Base-by-base conservation (phyloP, 768 basidiomycete species). In the Mycena belliarum region DNA sequence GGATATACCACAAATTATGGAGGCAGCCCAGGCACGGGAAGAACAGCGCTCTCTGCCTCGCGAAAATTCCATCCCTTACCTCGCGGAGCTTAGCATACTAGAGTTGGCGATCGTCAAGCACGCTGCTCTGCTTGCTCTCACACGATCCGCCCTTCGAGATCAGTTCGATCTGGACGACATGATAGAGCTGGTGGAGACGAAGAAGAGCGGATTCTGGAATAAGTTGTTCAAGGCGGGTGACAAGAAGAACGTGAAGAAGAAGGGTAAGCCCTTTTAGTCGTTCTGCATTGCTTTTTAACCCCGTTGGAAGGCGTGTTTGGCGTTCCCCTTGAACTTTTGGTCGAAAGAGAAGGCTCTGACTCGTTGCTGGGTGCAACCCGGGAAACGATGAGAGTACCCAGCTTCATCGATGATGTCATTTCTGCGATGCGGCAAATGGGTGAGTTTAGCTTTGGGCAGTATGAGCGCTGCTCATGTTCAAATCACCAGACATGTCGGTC, bases 401-500 rank as follows among this genome's bases (percentile, higher is more conserved):
- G 93, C 72, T 98, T 99, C 70, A 92, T 99, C 55, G 97, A 99
- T 70, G 97, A 99, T 68, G 93, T 97, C 57, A 86, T 99, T 44
- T 96, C 94, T 49, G 95, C 97, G 12, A 98, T 99, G 97, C 82
- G 91, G 69, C 95, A 98, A 72, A 98, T 98, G 97, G 96, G 96
- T 97, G 55, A 62, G 89, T 75, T 18, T 10, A 15, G 10, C 38
- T 15, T 23, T n/a, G n/a, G n/a, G n/a, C 21, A 15, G 18, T 33
- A 21, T 20, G 46, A 37, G 23, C 28, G n/a, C 38, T 45, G 21
- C 37, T 59, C 6, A 60, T 42, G 24, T 29, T 29, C n/a, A 44
- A 33, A 49, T 49, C 32, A 9, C 4, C 63, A 98, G 97, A 99
- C 76, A 95, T 99, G 93, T 98, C 97, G 10, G 82, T 99, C 38